A percentile compares a stretch with the other conserved stretches of the same genome.
phyloP scores from a whole-genome alignment of 2,329 filamentous ascomycete species.

The Teratosphaeria nubilosa region DNA sequence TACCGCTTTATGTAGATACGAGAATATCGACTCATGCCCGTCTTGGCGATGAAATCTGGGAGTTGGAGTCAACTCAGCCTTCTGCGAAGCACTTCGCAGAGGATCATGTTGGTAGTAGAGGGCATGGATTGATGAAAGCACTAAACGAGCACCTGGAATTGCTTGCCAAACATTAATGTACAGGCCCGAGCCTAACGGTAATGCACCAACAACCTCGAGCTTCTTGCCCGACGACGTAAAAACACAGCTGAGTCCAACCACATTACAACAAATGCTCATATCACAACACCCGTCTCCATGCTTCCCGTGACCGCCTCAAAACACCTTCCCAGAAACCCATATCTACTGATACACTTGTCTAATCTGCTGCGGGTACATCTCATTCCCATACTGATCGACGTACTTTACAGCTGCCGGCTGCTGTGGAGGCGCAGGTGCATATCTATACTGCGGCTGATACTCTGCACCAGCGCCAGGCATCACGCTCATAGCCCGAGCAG shows the following conservation, averaged over 20 bases:
- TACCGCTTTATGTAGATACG: neutral
- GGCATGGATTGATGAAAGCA: neutral
- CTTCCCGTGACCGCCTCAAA: neutral
- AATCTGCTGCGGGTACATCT: conserved; percentile 19
- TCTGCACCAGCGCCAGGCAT: conserved; percentile 23
- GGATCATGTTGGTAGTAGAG: neutral
- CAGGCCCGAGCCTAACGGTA: neutral
- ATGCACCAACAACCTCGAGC: neutral
- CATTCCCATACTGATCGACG: conserved; percentile 31
- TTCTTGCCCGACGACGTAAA: neutral
- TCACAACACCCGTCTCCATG: neutral
- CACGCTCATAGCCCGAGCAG: conserved; percentile 30
- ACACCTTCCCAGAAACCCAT: neutral
- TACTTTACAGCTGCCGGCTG: conserved; percentile 24
- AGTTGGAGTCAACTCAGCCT: too few species aligned
- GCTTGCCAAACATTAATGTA: neutral
- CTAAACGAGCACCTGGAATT: neutral
- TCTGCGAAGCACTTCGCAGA: too few species aligned
- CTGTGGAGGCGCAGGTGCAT: conserved; percentile 11
- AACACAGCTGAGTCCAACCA: neutral
- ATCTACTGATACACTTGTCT: conserved; percentile 17
- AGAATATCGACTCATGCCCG: neutral
- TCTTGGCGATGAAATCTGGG: neutral
- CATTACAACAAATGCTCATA: neutral
- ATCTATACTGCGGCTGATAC: conserved; percentile 8